Base-by-base conservation (phyloP, 352 stramenopile species). In the Phytophthora boehmeriae region DNA sequence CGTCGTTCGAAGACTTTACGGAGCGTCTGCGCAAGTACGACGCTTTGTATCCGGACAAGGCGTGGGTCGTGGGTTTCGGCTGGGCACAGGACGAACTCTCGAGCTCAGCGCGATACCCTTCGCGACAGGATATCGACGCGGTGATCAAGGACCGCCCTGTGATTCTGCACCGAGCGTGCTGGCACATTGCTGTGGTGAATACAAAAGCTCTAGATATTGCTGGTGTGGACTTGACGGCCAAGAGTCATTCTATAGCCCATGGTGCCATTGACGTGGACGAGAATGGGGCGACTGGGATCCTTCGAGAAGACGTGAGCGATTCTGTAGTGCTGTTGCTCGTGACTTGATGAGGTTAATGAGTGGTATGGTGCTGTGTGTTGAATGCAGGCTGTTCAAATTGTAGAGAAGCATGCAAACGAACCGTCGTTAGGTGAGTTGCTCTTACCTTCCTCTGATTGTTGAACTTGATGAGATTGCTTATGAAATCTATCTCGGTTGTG, bases 181-280 rank as follows among this genome's bases (percentile, higher is more conserved):
- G 87, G 87, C 90, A 97, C 56, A 95, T 96, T 59, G 81, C 81
- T 27, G 86, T 89, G 1, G 88, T 85, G 34, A 97, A 96, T 56
- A 93, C 86, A 11, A 90, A 86, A 54, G 90, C 90, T 25, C 68
- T 97, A 6, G 83, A 94, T 44, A 68, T 90, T 34, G 78, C 79
- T 5, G 78, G 75, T 13, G 60, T 93, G 16, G 65, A 90, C 30
- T 42, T 81, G 38, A 34, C 56, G 17, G 56, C 70, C 14, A 76
- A 45, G 43, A 57, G 59, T 20, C 64, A 82, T 25, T 54, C 63
- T 0, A 27, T 86, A 4, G 42, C 63, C 6, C 68, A 80, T 19
- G 86, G 86, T 13, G 76, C 59, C 17, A 81, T 94, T 45, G 86
- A 92, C 49, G 69, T 89, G 30, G 86, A 92, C 42, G 78, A 76